Conservation (phyloP, 2,329 filamentous ascomycete species). For the Cladosporium sp. region DNA sequence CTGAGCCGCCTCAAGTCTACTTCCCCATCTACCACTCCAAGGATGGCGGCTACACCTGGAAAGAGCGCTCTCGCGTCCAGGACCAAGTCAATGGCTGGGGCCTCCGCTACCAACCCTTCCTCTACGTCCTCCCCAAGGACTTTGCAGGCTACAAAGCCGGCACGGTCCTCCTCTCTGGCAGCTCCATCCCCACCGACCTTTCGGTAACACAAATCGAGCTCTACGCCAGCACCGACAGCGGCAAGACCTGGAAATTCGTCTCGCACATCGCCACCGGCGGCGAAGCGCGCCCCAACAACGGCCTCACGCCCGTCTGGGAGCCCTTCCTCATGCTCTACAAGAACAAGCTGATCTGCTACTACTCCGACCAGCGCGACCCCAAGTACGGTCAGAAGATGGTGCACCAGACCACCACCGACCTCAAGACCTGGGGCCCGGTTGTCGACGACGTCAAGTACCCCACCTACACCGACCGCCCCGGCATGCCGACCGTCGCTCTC, state of each 20-base stretch:
- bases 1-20: conserved; percentile 43
- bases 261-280: conserved; percentile 65
- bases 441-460: conserved; percentile 64
- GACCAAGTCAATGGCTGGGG: conserved; percentile 64
- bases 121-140: conserved; percentile 60
- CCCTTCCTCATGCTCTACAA: conserved; percentile 63
- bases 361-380: conserved; percentile 69
- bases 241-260: conserved; percentile 62
- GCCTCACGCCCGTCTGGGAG: conserved; percentile 70
- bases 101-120: conserved; percentile 65
- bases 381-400: conserved; percentile 68
- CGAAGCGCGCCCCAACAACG: conserved; percentile 64
- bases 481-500: conserved; percentile 61
- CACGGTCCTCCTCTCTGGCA: conserved; percentile 62
- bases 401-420: conserved; percentile 63
- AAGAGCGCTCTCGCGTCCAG: conserved; percentile 60
- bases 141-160: conserved; percentile 60
- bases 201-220: conserved; percentile 65
- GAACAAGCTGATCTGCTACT: conserved; percentile 64
- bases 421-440: conserved; percentile 60
- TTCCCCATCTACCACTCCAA: conserved; percentile 78
- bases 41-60: conserved; percentile 88
- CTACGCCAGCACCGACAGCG: conserved; percentile 62
- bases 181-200: conserved; percentile 57
- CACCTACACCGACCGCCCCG: conserved; percentile 64